A percentile compares a stretch with the other conserved stretches of the same genome.
Evolutionary conservation across 116 monocot species (phyloP).

Genomic region (Trichopus zeylanicus): DNA sequence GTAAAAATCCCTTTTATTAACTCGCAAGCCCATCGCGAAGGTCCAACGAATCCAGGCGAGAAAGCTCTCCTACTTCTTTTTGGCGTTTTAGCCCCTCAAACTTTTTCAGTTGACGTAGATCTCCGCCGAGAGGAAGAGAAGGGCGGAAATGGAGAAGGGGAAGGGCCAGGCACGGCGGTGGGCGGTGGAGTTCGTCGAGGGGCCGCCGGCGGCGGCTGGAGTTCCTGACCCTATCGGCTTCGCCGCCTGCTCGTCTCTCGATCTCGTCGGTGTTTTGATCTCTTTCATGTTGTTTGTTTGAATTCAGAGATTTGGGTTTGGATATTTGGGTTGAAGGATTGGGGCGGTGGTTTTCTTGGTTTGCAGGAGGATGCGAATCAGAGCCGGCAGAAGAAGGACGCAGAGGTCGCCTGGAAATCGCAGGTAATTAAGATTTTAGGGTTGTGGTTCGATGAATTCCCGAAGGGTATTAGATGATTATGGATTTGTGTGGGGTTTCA

Average conservation of each 20-base stretch:
- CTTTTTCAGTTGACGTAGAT: neutral
- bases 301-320: neutral
- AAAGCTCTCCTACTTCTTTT: too few relatives aligned
- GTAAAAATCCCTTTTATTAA: too few relatives aligned
- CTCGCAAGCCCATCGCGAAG: too few relatives aligned
- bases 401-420: conserved; percentile 79
- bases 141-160: conserved; percentile 6
- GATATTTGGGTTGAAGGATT: neutral
- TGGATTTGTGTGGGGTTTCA: neutral
- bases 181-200: conserved; percentile 10
- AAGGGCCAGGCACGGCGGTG: conserved; percentile 9
- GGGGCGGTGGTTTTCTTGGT: neutral
- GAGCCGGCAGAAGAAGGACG: conserved; percentile 78
- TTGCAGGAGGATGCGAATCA: conserved; percentile 61
- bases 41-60: too few relatives aligned
- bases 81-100: too few relatives aligned
- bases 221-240: conserved; percentile 61
- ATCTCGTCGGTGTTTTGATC: conserved; percentile 31
- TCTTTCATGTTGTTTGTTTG: too few relatives aligned
- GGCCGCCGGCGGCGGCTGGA: conserved; percentile 12
- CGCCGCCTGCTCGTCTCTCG: conserved; percentile 41
- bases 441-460: too few relatives aligned
- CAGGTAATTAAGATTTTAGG: conserved; percentile 39
- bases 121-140: neutral
- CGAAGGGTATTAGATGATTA: too few relatives aligned